These are phyloP conservation scores for Pseudonectria foliicola DNA, from an alignment of 2,329 filamentous ascomycete species.

Conservation along the genomic window DNA sequence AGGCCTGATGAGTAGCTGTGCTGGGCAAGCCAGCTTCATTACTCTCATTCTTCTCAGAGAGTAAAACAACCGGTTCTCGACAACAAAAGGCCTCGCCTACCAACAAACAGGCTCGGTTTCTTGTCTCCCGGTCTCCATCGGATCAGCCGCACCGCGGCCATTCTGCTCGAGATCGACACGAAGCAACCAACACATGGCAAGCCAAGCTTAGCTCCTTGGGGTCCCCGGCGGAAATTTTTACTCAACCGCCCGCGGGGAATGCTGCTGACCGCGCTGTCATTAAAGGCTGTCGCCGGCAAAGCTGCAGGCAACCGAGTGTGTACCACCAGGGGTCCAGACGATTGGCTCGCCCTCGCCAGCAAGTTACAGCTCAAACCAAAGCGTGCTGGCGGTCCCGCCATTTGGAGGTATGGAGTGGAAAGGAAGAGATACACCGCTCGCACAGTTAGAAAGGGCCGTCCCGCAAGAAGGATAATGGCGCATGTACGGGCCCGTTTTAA, in stretches of 20 bases:
- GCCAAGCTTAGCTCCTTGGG: slow-evolving; percentile 4
- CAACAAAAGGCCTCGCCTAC: no score
- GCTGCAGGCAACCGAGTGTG: slow-evolving; percentile 10
- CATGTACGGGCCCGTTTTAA: slow-evolving; percentile 11
- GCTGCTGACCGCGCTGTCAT: slow-evolving; percentile 18
- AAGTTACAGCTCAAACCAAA: slow-evolving; percentile 4
- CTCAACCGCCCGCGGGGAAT: slow-evolving; percentile 14
- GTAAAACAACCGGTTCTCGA: no score
- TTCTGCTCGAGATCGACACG: slow-evolving; percentile 3
- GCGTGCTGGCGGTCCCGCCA: slow-evolving; percentile 8
- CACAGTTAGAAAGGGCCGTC: slow-evolving; percentile 6
- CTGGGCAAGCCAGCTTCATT: no score
- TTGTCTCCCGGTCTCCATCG: slow-evolving; percentile 1
- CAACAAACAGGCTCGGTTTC: neutral
- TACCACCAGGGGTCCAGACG: slow-evolving; percentile 7
- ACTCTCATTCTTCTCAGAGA: no score
- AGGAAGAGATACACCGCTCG: slow-evolving; percentile 2
- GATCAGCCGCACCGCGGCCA: slow-evolving; percentile 1
- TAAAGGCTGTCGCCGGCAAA: slow-evolving; percentile 13
- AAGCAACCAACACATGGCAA: slow-evolving; percentile 7
- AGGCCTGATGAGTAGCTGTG: no score
- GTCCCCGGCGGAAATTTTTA: slow-evolving; percentile 17
- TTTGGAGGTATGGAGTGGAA: slow-evolving; percentile 6
- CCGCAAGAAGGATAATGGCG: slow-evolving; percentile 3
- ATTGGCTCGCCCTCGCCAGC: slow-evolving; percentile 12